Evolutionary conservation across 2,329 filamentous ascomycete genomes (phyloP), one percentile per base, ranked within the genome.

Genomic region (Pseudopyricularia javanii): DNA sequence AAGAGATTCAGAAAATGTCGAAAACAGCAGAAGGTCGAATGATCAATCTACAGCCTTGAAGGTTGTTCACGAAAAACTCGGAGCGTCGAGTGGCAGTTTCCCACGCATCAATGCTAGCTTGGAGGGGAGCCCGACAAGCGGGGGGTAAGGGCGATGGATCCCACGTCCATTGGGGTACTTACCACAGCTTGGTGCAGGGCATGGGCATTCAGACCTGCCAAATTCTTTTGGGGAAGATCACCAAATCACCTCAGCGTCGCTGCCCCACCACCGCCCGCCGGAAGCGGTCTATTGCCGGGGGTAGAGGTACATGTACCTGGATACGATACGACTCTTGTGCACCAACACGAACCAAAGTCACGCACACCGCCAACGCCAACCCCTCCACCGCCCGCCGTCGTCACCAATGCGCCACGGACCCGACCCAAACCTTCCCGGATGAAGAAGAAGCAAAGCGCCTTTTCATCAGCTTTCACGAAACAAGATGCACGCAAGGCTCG

Each of bases 101-200:
- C 40, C 24, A 22, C 40, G 40, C 40, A 45, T 45, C 40, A 22
- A 45, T 37, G 20, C 49, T 50, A 17, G 33, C 22, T 26, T 54
- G 58, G 54, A 56, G 61, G 53, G 50, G 48, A 49, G 47, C 43
- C 17, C 54, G 51, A 48, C 17, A 51, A n/a, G 47, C 30, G 47
- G 47, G 28, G 40, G 40, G 40, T 45, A 45, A 45, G 40, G 40
- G 24, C 40, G 20, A 45, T 45, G 22, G 4, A 45, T 45, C 17
- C 17, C 3, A 22, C 40, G 14, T 20, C 40, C 40, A 45, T 45
- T 45, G 40, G 40, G 40, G 20, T 49, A 54, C 35, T 49, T 45
- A 45, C 40, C 40, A 45, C 22, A 22, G 28, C 28, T 30, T 30
- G 28, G 28, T 30, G 5, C 28, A 30, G 28, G 28, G 28, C 28